Base-by-base conservation (phyloP, 371 early-diverging fungal species). In the Mortierella sp. region DNA sequence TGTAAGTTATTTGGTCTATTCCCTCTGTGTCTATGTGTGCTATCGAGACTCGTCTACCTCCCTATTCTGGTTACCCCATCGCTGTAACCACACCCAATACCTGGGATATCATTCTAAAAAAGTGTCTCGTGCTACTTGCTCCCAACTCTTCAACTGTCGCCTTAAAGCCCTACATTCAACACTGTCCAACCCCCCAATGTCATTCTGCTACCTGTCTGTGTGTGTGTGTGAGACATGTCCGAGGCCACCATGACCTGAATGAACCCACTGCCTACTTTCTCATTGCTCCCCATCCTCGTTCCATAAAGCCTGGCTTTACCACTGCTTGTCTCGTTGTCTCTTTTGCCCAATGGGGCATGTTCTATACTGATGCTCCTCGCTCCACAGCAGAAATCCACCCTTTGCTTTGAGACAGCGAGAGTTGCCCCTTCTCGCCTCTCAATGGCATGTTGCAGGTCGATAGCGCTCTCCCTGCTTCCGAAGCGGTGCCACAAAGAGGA, bases 381-480 rank as follows among this genome's bases (percentile, higher is more conserved):
- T n/a, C n/a, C 47, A 47, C 17, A 47, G n/a, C n/a, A 5, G 45
- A 17, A n/a, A 8, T 47, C 47, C 47, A 3, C n/a, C 47, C n/a
- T n/a, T 47, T n/a, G 17, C 47, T 47, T n/a, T 17, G 47, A n/a
- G 8, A n/a, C 8, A n/a, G 47, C 7, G 10, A 40, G 40, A n/a
- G n/a, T 47, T 47, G n/a, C n/a, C 4, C 4, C n/a, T 43, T 7
- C n/a, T 17, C 7, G 47, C n/a, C n/a, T 17, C n/a, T 47, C 47
- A 47, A 47, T 47, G 47, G 47, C 47, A 47, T 47, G 47, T 47
- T 47, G n/a, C 43, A 15, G 51, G 51, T 51, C 12, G 23, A 51
- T 22, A 26, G 28, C 17, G 2, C 53, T 53, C 12, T 13, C 9
- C 53, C 28, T 53, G 53, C 29, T 10, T 23, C 15, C 28, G 15